A percentile compares a stretch with the other conserved stretches of the same genome.
phyloP scores from a whole-genome alignment of 2,329 filamentous ascomycete genomes.

The Alternaria ventricosa region DNA sequence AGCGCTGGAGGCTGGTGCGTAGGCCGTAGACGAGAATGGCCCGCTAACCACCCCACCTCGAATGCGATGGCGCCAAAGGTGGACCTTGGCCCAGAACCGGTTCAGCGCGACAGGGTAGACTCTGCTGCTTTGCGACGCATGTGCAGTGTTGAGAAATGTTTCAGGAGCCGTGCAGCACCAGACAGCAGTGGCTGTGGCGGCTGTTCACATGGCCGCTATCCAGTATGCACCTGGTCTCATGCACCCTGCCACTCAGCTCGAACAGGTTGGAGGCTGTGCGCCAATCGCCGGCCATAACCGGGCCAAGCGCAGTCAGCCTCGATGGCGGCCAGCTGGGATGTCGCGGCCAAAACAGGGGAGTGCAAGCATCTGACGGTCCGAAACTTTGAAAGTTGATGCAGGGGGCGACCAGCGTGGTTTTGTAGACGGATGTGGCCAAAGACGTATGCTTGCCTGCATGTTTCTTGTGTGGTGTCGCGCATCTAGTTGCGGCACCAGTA shows the following conservation, averaged over 20 bases:
- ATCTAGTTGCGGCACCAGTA: not conserved
- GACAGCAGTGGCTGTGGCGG: slow-evolving; percentile 41
- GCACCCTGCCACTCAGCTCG: slow-evolving; percentile 21
- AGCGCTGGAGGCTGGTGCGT: slow-evolving; percentile 15
- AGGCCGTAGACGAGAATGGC: slow-evolving; percentile 1
- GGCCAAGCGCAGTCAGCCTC: slow-evolving; percentile 39
- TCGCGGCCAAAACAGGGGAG: slow-evolving; percentile 24
- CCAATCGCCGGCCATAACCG: slow-evolving; percentile 41
- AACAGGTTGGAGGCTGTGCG: slow-evolving; percentile 15
- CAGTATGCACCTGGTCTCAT: slow-evolving; percentile 29
- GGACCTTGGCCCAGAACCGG: slow-evolving; percentile 16
- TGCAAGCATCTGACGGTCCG: slow-evolving; percentile 19
- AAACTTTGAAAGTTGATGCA: slow-evolving; percentile 14
- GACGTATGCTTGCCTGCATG: not conserved
- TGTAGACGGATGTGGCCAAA: slow-evolving; percentile 1
- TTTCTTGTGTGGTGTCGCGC: not conserved
- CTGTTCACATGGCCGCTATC: slow-evolving; percentile 29
- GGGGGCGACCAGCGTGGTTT: slow-evolving; percentile 10
- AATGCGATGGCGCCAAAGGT: slow-evolving; percentile 11
- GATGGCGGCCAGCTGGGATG: slow-evolving; percentile 25
- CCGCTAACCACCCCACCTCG: slow-evolving; percentile 33
- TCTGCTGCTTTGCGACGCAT: slow-evolving; percentile 10
- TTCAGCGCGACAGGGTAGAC: slow-evolving; percentile 15
- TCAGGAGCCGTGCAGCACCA: slow-evolving; percentile 31
- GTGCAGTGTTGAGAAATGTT: slow-evolving; percentile 27